phyloP scores from a whole-genome alignment of 2,329 filamentous ascomycete species.

The Pestalotiopsis sp. region DNA sequence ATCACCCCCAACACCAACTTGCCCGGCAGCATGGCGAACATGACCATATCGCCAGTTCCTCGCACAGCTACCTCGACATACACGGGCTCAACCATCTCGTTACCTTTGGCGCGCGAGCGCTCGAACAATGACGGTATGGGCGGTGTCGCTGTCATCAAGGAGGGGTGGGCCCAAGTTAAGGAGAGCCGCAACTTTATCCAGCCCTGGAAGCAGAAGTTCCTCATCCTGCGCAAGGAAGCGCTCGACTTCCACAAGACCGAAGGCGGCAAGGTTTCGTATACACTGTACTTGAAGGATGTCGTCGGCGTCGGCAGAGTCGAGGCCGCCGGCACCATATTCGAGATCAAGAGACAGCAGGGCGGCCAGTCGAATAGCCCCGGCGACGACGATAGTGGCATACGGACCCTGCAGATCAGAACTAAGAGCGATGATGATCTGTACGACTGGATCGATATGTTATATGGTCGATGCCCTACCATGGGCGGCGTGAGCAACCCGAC shows the following conservation, averaged over 20 bases:
- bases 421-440: constrained; percentile 97
- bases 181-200: constrained; percentile 87
- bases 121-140: constrained; percentile 66
- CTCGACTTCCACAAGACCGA: constrained; percentile 95
- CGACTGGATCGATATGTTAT: constrained; percentile 98
- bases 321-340: constrained; percentile 88
- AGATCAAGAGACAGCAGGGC: constrained; percentile 79
- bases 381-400: constrained; percentile 79
- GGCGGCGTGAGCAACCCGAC: constrained; percentile 98
- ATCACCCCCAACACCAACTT: constrained; percentile 77
- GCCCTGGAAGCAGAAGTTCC: constrained; percentile 86
- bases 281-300: constrained; percentile 84
- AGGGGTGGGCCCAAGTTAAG: constrained; percentile 84
- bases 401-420: constrained; percentile 88
- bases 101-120: constrained; percentile 67
- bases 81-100: constrained; percentile 72
- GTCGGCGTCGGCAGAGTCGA: constrained; percentile 90
- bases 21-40: constrained; percentile 77
- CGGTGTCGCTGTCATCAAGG: constrained; percentile 75
- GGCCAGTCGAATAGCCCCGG: constrained; percentile 72
- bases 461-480: constrained; percentile 95
- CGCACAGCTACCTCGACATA: constrained; percentile 68
- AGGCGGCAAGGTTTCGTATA: constrained; percentile 83
- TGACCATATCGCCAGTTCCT: constrained; percentile 74
- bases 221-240: constrained; percentile 89